phyloP scores from a whole-genome alignment of 495 filamentous ascomycete species.

The Aspergillus affinis region DNA sequence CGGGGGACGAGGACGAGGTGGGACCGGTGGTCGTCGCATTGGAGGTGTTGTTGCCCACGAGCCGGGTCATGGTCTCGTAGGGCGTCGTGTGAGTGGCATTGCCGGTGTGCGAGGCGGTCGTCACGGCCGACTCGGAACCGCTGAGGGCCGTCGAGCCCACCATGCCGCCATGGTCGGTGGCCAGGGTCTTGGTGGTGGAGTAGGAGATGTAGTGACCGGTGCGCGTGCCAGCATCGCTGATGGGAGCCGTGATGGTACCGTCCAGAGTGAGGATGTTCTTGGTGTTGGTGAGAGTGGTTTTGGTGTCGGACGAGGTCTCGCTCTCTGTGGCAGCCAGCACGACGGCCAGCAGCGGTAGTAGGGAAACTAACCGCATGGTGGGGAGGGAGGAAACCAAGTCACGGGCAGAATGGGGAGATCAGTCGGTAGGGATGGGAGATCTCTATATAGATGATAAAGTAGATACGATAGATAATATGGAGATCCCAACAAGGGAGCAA shows the following conservation, averaged over 20 bases:
- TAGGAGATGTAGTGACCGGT: slow-evolving; percentile 41
- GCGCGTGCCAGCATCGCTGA: slow-evolving; percentile 24
- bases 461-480: too few species aligned
- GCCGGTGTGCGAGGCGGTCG: slow-evolving; percentile 32
- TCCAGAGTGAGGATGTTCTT: slow-evolving; percentile 25
- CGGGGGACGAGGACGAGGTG: slow-evolving; percentile 40
- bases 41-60: slow-evolving; percentile 44
- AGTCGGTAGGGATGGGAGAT: too few species aligned
- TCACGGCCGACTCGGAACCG: slow-evolving; percentile 20
- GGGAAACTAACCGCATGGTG: slow-evolving; percentile 18
- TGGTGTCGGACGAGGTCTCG: slow-evolving; percentile 11
- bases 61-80: slow-evolving; percentile 34
- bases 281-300: slow-evolving; percentile 7
- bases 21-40: slow-evolving; percentile 40
- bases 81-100: slow-evolving; percentile 27
- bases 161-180: slow-evolving; percentile 21
- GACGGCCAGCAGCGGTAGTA: slow-evolving; percentile 19
- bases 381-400: not conserved
- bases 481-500: too few species aligned
- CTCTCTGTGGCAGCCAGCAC: slow-evolving; percentile 18
- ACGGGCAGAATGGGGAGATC: not conserved
- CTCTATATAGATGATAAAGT: too few species aligned
- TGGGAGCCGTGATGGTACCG: slow-evolving; percentile 18
- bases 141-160: slow-evolving; percentile 22
- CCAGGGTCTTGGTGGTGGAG: slow-evolving; percentile 37